These are phyloP conservation scores for Rubroboletus satanas DNA, from an alignment of 768 basidiomycete genomes.

Conservation along the genomic window DNA sequence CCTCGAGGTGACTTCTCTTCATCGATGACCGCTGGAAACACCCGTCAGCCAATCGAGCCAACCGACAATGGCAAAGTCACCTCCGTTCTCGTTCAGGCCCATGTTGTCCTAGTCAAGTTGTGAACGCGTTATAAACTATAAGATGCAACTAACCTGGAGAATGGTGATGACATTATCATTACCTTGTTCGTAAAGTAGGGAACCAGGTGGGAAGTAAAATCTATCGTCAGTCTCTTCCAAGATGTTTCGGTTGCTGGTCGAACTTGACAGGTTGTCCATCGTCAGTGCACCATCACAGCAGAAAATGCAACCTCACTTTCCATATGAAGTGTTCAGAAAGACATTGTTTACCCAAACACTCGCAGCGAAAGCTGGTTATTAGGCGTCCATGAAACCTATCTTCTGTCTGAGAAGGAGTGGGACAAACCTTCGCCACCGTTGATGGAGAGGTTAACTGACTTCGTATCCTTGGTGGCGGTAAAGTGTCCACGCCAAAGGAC, in stretches of 20 bases:
- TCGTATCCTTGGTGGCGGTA: conserved; percentile 53
- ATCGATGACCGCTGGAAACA: conserved; percentile 37
- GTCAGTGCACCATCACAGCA: not conserved
- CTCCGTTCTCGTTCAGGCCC: conserved; percentile 65
- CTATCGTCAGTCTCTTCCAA: conserved; percentile 65
- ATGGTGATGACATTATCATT: conserved; percentile 82
- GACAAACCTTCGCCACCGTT: conserved; percentile 71
- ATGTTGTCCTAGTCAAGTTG: conserved; percentile 59
- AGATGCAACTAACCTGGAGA: conserved; percentile 50
- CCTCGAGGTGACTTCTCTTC: conserved; percentile 72
- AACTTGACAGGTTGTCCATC: conserved; percentile 32
- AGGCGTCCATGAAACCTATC: not conserved
- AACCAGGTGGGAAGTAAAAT: conserved; percentile 57
- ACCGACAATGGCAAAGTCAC: conserved; percentile 29
- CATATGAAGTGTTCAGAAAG: conserved; percentile 69
- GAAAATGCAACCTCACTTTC: conserved; percentile 49
- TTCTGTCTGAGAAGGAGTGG: not conserved
- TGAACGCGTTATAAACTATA: not conserved
- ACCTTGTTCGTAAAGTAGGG: conserved; percentile 49
- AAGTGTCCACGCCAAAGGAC: conserved; percentile 86
- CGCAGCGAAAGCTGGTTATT: conserved; percentile 61
- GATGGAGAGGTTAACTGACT: conserved; percentile 68
- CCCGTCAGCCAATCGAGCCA: conserved; percentile 1
- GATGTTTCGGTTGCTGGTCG: conserved; percentile 59
- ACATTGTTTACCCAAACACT: conserved; percentile 76